phyloP scores from a whole-genome alignment of 2,329 filamentous ascomycete genomes.

The Cladophialophora immunda region DNA sequence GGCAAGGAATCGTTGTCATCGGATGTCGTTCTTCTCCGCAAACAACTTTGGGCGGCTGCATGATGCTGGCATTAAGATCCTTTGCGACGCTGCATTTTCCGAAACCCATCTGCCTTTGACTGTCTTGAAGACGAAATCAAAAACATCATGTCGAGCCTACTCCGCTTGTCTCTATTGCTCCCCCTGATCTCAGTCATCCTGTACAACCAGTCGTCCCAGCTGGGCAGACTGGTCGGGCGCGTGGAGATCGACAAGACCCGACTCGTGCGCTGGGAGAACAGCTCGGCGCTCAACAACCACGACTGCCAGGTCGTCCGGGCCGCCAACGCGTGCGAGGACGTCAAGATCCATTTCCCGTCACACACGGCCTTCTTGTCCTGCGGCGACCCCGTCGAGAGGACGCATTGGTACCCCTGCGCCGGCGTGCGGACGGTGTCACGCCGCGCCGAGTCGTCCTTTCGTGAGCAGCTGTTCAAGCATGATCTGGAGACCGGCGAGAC shows the following conservation, averaged over 20 bases:
- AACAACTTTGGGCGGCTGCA: not conserved
- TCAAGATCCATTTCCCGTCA: constrained; percentile 35
- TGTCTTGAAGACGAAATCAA: not conserved
- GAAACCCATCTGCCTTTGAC: not conserved
- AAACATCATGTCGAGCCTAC: constrained; percentile 11
- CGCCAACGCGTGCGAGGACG: constrained; percentile 35
- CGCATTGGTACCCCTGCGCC: constrained; percentile 36
- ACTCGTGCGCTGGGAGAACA: constrained; percentile 35
- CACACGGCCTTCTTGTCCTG: constrained; percentile 35
- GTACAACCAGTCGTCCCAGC: constrained; percentile 24
- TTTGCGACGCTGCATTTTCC: not conserved
- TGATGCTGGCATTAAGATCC: not conserved
- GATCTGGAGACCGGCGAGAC: constrained; percentile 30
- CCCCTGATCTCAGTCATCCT: constrained; percentile 25
- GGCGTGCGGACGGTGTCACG: constrained; percentile 23
- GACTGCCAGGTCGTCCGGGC: constrained; percentile 28
- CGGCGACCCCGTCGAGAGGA: constrained; percentile 31
- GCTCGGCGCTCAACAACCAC: constrained; percentile 30
- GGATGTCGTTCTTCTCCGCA: constrained; percentile 8
- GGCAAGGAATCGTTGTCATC: not conserved
- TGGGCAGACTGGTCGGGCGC: constrained; percentile 23
- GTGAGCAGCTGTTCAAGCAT: constrained; percentile 35
- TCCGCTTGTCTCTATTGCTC: constrained; percentile 18
- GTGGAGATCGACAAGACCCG: constrained; percentile 32
- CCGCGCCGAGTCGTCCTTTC: constrained; percentile 34